phyloP scores from a whole-genome alignment of 192 early-diverging fungal genomes.

The Backusella macrospora region DNA sequence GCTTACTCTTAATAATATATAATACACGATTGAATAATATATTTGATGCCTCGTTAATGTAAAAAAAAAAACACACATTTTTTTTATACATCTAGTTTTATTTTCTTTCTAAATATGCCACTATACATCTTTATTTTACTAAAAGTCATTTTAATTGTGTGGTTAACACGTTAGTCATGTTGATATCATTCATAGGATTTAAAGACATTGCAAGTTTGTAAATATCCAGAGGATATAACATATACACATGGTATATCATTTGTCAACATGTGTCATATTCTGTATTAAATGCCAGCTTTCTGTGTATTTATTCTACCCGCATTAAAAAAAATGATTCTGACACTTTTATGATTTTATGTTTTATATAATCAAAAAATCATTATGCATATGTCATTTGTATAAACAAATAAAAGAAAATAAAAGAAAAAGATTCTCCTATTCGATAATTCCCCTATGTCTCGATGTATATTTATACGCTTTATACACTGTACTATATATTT shows the following conservation, averaged over 20 bases:
- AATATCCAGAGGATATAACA: too few species aligned
- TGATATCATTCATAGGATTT: neutral
- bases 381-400: too few species aligned
- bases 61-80: neutral
- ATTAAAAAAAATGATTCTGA: too few species aligned
- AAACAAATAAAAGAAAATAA: too few species aligned
- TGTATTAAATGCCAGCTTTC: neutral
- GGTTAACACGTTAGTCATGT: neutral
- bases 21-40: neutral
- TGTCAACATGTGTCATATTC: slow-evolving; percentile 1
- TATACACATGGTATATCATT: neutral
- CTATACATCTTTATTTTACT: neutral
- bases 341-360: neutral
- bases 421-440: neutral
- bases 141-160: neutral
- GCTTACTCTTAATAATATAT: neutral
- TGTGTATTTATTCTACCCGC: neutral
- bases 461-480: neutral
- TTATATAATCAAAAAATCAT: neutral
- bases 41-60: neutral
- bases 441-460: neutral
- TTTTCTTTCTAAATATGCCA: neutral
- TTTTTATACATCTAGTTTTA: neutral
- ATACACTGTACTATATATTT: neutral
- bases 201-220: too few species aligned